A percentile compares a stretch with the other conserved stretches of the same genome.
Conservation (phyloP, 495 filamentous ascomycete genomes). For the Podospora sp. region DNA sequence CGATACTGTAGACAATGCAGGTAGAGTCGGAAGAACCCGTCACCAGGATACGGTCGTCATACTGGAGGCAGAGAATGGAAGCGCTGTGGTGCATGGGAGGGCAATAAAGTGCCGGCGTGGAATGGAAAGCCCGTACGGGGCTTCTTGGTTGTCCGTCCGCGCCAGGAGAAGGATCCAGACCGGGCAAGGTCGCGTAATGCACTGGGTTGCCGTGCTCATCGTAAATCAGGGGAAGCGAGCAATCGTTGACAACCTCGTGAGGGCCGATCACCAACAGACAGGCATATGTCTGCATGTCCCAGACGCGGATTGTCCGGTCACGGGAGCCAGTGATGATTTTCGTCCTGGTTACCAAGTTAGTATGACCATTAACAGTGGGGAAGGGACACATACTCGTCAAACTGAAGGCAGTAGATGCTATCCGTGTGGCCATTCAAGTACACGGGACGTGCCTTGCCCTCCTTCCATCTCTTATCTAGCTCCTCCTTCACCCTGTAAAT, state of each 20-base stretch:
- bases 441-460: slow-evolving; percentile 74
- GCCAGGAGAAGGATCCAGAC: slow-evolving; percentile 30
- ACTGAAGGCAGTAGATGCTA: slow-evolving; percentile 96
- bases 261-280: slow-evolving; percentile 79
- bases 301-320: slow-evolving; percentile 91
- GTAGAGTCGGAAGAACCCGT: slow-evolving; percentile 91
- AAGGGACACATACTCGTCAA: slow-evolving; percentile 69
- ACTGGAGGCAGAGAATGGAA: slow-evolving; percentile 92
- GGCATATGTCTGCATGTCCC: slow-evolving; percentile 84
- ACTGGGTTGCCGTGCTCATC: slow-evolving; percentile 44
- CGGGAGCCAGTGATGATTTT: slow-evolving; percentile 97
- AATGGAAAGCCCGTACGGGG: slow-evolving; percentile 42
- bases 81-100: slow-evolving; percentile 70
- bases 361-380: not conserved
- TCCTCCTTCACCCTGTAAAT: slow-evolving; percentile 76
- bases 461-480: slow-evolving; percentile 77
- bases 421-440: slow-evolving; percentile 92
- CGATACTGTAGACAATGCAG: slow-evolving; percentile 89
- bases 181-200: slow-evolving; percentile 52
- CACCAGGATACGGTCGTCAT: slow-evolving; percentile 87
- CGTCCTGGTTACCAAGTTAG: slow-evolving; percentile 54
- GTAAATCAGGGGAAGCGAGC: slow-evolving; percentile 41
- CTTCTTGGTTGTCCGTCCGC: slow-evolving; percentile 21
- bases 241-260: slow-evolving; percentile 50
- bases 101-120: slow-evolving; percentile 50